Evolutionary conservation across 345 rosid genomes (phyloP).

Genomic region (Eucalyptus virginea): DNA sequence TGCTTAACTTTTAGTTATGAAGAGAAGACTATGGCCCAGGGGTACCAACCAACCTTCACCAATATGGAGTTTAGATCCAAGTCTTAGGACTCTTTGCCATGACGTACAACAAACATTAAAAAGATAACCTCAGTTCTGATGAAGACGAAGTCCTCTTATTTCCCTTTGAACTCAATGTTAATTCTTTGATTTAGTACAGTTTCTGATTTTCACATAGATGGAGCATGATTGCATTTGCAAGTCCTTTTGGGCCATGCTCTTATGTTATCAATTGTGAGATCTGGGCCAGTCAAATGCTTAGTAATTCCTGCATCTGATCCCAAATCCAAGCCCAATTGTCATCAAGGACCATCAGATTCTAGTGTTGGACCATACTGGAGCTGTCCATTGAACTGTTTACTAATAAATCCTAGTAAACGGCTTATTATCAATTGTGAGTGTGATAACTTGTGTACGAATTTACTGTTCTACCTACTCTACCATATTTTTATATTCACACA

Average conservation of each 20-base stretch:
- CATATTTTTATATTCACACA: neutral
- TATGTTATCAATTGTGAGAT: neutral
- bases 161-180: neutral
- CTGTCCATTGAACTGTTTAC: neutral
- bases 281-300: neutral
- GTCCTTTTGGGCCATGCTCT: neutral
- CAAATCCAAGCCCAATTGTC: neutral
- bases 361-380: neutral
- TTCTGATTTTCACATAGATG: neutral
- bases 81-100: neutral
- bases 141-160: neutral
- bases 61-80: neutral
- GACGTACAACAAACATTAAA: neutral
- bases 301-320: neutral
- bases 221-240: neutral
- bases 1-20: neutral
- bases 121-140: neutral
- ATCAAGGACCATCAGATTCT: neutral
- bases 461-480: neutral
- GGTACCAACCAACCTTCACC: neutral
- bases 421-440: neutral
- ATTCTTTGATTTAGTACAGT: neutral
- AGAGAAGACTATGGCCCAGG: neutral
- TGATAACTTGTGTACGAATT: neutral
- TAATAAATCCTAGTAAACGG: neutral